Percentiles rank a stretch among this genome's conserved stretches.
These are phyloP conservation scores for Fusarium duplospermum DNA, from an alignment of 2,329 filamentous ascomycete genomes.

Conservation along the genomic window DNA sequence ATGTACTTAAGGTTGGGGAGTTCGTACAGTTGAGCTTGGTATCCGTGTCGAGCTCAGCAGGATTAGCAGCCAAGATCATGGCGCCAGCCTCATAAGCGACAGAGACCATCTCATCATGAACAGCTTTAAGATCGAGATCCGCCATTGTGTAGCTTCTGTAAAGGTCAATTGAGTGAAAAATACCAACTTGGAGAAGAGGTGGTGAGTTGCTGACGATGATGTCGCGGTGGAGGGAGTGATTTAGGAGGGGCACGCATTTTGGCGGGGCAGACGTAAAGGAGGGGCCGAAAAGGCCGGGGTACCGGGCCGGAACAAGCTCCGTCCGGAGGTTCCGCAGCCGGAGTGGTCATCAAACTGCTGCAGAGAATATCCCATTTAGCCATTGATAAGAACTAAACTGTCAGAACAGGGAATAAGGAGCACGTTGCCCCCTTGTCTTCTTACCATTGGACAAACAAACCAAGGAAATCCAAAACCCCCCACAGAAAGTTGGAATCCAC, in stretches of 20 bases:
- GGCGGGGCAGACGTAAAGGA: conserved; percentile 34
- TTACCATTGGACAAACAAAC: conserved; percentile 8
- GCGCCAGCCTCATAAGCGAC: conserved; percentile 73
- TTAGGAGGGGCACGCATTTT: conserved; percentile 30
- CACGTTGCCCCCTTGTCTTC: conserved; percentile 1
- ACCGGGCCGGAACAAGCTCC: conserved; percentile 20
- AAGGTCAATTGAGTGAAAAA: neutral
- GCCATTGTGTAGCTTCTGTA: conserved; percentile 56
- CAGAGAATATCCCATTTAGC: neutral
- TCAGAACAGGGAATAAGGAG: neutral
- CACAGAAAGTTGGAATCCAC: neutral
- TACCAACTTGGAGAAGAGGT: neutral
- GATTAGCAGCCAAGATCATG: conserved; percentile 72
- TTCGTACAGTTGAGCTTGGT: conserved; percentile 74
- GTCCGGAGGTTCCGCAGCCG: conserved; percentile 11
- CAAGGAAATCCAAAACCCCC: neutral
- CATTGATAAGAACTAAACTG: neutral
- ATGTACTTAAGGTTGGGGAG: neutral
- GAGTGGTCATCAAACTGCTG: neutral
- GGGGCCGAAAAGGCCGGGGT: conserved; percentile 26
- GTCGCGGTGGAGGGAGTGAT: conserved; percentile 8
- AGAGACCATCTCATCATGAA: conserved; percentile 70
- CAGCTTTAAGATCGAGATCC: conserved; percentile 67
- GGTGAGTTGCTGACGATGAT: neutral
- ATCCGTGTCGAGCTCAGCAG: conserved; percentile 65